A percentile compares a stretch with the other conserved stretches of the same genome.
Conservation (phyloP, 768 basidiomycete species). For the Pholiota molesta region DNA sequence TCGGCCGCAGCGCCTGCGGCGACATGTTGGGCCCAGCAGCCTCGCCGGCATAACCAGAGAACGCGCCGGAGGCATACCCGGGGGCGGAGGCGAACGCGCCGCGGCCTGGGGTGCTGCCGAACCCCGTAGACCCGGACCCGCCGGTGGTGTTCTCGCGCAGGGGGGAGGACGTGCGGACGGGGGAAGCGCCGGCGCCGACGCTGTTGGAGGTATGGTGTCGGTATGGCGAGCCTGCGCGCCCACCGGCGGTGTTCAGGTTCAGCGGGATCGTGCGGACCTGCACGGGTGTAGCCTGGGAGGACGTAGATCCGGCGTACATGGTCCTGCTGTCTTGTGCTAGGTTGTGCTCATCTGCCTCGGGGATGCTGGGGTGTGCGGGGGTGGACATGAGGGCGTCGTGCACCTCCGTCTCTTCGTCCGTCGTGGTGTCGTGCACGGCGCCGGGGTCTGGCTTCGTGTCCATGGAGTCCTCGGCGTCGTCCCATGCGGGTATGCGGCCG, state of each 20-base stretch:
- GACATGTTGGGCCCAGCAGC: background rate
- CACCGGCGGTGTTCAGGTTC: background rate
- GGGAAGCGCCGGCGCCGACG: background rate
- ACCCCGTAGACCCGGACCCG: background rate
- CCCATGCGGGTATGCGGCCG: background rate
- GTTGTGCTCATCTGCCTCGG: conserved; percentile 8
- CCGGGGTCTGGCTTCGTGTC: conserved; percentile 14
- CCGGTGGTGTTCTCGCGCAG: background rate
- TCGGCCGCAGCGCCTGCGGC: conserved; percentile 27
- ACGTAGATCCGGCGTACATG: background rate
- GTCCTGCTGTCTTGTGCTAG: background rate
- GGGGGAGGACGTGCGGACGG: background rate
- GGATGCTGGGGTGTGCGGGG: conserved; percentile 2
- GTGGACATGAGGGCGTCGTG: conserved; percentile 5
- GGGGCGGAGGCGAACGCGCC: background rate
- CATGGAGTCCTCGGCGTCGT: background rate
- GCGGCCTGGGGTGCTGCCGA: background rate
- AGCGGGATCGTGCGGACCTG: background rate
- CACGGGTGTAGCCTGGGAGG: background rate
- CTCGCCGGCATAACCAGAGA: background rate
- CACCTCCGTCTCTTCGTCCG: conserved; percentile 6
- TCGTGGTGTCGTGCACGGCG: conserved; percentile 15
- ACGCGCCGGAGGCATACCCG: background rate
- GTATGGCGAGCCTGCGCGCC: background rate
- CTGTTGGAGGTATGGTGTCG: background rate